Evolutionary conservation across 2,329 filamentous ascomycete genomes (phyloP).

Genomic region (Arthrobotrys musiformis): DNA sequence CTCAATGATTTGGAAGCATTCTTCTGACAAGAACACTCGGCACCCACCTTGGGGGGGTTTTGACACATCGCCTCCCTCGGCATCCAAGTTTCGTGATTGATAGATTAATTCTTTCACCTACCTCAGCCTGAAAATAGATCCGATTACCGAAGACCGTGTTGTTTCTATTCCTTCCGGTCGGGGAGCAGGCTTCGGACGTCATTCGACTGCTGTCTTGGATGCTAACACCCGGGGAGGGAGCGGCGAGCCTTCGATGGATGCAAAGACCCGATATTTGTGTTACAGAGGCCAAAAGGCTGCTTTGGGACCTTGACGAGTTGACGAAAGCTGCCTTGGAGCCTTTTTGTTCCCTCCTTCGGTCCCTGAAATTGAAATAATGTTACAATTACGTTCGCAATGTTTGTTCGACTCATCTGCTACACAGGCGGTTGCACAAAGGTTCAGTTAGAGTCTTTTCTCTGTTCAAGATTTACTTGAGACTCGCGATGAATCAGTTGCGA

Average conservation of each 20-base stretch:
- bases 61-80: constrained; percentile 7
- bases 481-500: constrained; percentile 19
- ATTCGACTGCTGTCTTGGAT: neutral
- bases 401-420: constrained; percentile 44
- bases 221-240: neutral
- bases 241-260: neutral
- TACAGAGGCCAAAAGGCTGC: neutral
- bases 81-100: neutral
- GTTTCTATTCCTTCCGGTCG: neutral
- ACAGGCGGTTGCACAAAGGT: constrained; percentile 18
- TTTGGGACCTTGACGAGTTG: neutral
- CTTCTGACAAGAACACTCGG: constrained; percentile 15
- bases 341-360: neutral
- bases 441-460: constrained; percentile 2
- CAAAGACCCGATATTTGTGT: neutral
- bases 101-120: neutral
- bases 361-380: constrained; percentile 3
- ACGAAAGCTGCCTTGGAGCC: constrained; percentile 13
- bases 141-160: neutral
- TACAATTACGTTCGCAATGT: neutral
- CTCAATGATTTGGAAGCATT: constrained; percentile 55
- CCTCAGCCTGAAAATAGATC: neutral
- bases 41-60: constrained; percentile 12
- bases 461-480: constrained; percentile 13
- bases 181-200: neutral